A percentile compares a stretch with the other conserved stretches of the same genome.
Conservation (phyloP, 2,329 filamentous ascomycete genomes). For the Anthostomella pinea region DNA sequence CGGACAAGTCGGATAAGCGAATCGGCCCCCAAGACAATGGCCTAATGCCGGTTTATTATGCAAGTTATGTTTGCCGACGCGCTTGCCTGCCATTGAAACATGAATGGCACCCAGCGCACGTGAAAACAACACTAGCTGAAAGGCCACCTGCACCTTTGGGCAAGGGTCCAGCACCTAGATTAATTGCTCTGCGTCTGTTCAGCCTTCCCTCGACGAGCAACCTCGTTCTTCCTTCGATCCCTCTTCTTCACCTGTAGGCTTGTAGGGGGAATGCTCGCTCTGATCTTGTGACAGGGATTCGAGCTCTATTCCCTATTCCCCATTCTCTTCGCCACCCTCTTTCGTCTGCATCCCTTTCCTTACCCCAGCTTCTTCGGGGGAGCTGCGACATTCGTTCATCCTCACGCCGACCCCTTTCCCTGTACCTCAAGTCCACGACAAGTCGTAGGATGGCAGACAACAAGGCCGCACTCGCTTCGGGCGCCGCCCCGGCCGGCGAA, state of each 20-base stretch:
- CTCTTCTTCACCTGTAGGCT: slow-evolving; percentile 12
- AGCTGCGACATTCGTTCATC: slow-evolving; percentile 14
- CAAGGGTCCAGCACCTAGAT: too few species aligned
- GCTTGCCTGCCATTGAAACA: too few species aligned
- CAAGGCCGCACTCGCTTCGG: slow-evolving; percentile 56
- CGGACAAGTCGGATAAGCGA: too few species aligned
- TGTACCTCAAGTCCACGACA: too few species aligned
- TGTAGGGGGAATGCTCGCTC: slow-evolving; percentile 18
- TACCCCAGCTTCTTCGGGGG: slow-evolving; percentile 11
- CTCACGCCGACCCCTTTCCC: too few species aligned
- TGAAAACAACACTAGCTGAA: too few species aligned
- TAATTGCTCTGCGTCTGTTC: slow-evolving; percentile 12
- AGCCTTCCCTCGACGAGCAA: slow-evolving; percentile 5
- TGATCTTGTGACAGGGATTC: slow-evolving; percentile 9
- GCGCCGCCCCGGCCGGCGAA: slow-evolving; percentile 54
- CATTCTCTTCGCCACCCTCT: slow-evolving; percentile 19
- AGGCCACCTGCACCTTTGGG: too few species aligned
- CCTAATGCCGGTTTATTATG: too few species aligned
- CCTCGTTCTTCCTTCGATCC: slow-evolving; percentile 5
- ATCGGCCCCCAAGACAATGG: too few species aligned
- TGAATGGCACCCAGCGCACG: too few species aligned
- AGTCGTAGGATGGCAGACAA: slow-evolving; percentile 60
- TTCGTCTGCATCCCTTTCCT: slow-evolving; percentile 13
- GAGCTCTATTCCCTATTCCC: slow-evolving; percentile 9
- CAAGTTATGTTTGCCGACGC: too few species aligned